Conservation (phyloP, 768 basidiomycete species). For the Xanthoconium stramineum region DNA sequence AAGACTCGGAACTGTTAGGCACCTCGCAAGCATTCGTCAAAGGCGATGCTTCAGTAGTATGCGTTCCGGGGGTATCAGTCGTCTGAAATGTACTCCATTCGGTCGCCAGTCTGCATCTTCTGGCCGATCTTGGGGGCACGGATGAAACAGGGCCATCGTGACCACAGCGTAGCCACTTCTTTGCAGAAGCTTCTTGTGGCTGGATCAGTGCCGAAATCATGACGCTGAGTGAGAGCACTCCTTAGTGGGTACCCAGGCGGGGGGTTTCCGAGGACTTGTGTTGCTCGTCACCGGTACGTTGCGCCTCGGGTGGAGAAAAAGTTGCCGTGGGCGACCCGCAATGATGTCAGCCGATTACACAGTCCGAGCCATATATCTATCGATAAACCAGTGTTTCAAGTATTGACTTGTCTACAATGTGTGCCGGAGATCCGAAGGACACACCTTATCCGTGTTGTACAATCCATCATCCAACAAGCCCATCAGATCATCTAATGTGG, state of each 20-base stretch:
- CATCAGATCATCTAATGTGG: neutral
- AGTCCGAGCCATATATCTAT: neutral
- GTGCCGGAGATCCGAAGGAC: neutral
- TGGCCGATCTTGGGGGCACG: neutral
- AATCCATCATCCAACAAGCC: neutral
- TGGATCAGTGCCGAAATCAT: neutral
- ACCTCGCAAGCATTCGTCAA: neutral
- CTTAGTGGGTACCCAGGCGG: neutral
- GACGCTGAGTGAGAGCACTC: neutral
- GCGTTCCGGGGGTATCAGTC: neutral
- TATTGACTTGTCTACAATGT: neutral
- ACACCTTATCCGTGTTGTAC: neutral
- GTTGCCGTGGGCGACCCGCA: neutral
- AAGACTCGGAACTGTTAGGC: too few relatives aligned
- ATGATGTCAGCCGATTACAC: neutral
- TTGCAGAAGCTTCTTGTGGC: neutral
- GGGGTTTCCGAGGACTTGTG: slow-evolving; percentile 2
- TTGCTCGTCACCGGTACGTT: neutral
- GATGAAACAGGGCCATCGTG: slow-evolving; percentile 1
- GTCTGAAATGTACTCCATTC: neutral
- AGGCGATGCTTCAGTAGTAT: neutral
- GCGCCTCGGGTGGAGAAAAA: neutral
- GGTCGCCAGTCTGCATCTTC: neutral
- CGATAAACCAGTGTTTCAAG: neutral
- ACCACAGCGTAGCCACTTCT: neutral